Percentiles rank a stretch among this genome's conserved stretches.
Conservation (phyloP, 2,329 filamentous ascomycete genomes). For the Pseudogymnoascus sp. region DNA sequence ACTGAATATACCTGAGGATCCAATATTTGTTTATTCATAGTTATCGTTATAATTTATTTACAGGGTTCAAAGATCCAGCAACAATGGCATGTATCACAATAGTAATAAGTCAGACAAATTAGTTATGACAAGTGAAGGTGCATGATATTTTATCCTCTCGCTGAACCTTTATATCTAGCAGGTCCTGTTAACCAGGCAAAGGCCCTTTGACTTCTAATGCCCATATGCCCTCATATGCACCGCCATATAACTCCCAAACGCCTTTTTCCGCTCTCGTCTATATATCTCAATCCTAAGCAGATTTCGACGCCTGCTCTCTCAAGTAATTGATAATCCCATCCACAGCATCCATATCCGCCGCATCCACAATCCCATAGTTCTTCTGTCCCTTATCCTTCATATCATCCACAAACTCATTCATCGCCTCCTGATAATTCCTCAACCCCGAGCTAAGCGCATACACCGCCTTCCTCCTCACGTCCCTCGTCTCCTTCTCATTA, state of each 20-base stretch:
- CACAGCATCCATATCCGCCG: conserved; percentile 79
- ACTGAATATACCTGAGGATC: background rate
- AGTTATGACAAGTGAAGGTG: background rate
- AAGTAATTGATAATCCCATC: conserved; percentile 67
- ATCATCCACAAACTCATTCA: conserved; percentile 62
- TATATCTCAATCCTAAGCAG: background rate
- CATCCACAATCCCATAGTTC: conserved; percentile 60
- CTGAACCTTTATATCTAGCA: background rate
- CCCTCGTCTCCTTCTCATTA: conserved; percentile 50
- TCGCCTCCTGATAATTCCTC: conserved; percentile 81
- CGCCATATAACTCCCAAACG: conserved; percentile 2
- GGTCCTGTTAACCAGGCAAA: background rate
- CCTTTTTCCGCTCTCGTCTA: conserved; percentile 3
- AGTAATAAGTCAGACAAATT: background rate
- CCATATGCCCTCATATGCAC: conserved; percentile 2
- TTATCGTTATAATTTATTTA: background rate
- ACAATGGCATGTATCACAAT: background rate
- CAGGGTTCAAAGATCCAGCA: background rate
- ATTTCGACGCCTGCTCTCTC: conserved; percentile 41
- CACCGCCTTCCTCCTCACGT: conserved; percentile 77
- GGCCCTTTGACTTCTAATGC: background rate
- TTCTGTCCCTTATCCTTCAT: conserved; percentile 51
- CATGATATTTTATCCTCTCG: background rate
- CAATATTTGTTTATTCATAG: background rate
- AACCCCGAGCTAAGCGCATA: conserved; percentile 81